Percentiles rank a stretch among this genome's conserved stretches.
Conservation (phyloP, 306 rosid species). For the Malus fusca region DNA sequence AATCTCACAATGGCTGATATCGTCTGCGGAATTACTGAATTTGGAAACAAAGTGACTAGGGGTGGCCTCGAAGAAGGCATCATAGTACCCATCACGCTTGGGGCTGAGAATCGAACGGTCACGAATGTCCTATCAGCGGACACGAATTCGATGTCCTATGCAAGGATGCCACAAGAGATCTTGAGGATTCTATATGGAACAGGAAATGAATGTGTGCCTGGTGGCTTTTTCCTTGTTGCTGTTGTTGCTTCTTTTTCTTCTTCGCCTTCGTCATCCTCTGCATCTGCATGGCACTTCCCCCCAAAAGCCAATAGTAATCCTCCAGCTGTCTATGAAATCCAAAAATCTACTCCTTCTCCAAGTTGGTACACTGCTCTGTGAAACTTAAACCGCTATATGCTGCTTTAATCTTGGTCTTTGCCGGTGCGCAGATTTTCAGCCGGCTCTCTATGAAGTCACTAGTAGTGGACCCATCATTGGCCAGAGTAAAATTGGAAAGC, state of each 20-base stretch:
- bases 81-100: neutral
- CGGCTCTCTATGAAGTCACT: slow-evolving; percentile 89
- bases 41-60: slow-evolving; percentile 8
- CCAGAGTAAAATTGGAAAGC: too few species aligned
- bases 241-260: too few species aligned
- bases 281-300: too few species aligned
- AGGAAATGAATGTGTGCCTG: slow-evolving; percentile 7
- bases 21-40: slow-evolving; percentile 1
- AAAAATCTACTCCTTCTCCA: too few species aligned
- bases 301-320: too few species aligned
- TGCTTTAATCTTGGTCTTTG: slow-evolving; percentile 52
- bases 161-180: slow-evolving; percentile 1
- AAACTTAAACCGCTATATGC: slow-evolving; percentile 32
- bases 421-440: slow-evolving; percentile 76
- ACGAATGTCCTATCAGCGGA: slow-evolving; percentile 16
- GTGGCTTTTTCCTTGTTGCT: slow-evolving; percentile 19
- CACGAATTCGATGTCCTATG: neutral
- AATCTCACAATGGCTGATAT: slow-evolving; percentile 19
- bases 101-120: slow-evolving; percentile 1
- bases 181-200: slow-evolving; percentile 5
- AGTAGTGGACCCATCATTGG: neutral
- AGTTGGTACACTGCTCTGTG: slow-evolving; percentile 61
- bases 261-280: too few species aligned
- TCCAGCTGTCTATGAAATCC: too few species aligned
- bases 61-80: slow-evolving; percentile 29